These are phyloP conservation scores for Emmonsiellopsis sp. DNA, from an alignment of 2,329 filamentous ascomycete species.

Conservation along the genomic window DNA sequence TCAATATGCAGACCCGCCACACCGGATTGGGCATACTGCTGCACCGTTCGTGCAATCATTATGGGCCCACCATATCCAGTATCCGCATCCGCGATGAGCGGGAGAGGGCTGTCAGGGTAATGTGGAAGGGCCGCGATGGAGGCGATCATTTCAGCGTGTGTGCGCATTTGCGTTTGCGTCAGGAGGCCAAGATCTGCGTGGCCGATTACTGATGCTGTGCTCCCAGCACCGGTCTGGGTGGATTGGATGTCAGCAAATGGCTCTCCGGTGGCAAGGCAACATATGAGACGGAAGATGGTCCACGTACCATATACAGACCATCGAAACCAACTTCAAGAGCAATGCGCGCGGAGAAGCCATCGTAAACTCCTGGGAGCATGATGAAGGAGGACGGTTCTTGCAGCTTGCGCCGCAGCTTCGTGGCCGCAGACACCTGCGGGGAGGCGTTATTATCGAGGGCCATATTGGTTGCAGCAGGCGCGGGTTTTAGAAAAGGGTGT, in stretches of 20 bases:
- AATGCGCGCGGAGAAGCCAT: conserved; percentile 41
- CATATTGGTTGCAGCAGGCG: background rate
- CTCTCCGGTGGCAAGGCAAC: conserved; percentile 43
- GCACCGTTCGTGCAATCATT: conserved; percentile 40
- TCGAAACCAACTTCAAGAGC: conserved; percentile 41
- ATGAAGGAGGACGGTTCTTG: conserved; percentile 29
- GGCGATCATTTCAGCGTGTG: conserved; percentile 46
- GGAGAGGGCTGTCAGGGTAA: conserved; percentile 30
- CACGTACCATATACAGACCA: conserved; percentile 42
- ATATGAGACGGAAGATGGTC: background rate
- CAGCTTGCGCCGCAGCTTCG: conserved; percentile 24
- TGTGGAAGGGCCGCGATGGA: conserved; percentile 22
- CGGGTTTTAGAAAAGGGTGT: too few species aligned
- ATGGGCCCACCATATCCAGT: conserved; percentile 46
- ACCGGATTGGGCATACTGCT: conserved; percentile 42
- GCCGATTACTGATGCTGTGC: conserved; percentile 39
- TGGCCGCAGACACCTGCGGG: conserved; percentile 12
- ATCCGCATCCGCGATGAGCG: conserved; percentile 46
- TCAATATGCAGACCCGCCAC: conserved; percentile 50
- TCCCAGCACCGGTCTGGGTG: conserved; percentile 41
- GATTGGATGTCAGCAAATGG: background rate
- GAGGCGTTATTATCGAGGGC: background rate
- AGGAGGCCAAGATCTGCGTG: conserved; percentile 43
- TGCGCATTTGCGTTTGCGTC: conserved; percentile 43
- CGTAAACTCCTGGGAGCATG: conserved; percentile 41